These are phyloP conservation scores for Zoysia pacifica DNA, from an alignment of 176 grass and related monocot species.

Conservation along the genomic window DNA sequence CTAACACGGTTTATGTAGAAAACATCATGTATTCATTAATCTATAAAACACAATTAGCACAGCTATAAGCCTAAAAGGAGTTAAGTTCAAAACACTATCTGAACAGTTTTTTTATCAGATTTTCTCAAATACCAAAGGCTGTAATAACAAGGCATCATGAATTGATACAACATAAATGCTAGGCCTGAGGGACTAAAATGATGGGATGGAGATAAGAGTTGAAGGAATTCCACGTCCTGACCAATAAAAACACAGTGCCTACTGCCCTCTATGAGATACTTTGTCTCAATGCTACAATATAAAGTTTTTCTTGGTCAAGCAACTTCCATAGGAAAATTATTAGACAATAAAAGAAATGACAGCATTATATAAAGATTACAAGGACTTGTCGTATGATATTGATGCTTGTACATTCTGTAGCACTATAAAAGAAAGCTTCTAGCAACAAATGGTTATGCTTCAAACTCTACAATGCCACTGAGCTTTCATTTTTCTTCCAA, in stretches of 20 bases:
- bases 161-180: not conserved
- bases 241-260: not conserved
- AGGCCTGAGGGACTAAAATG: not conserved
- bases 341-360: not conserved
- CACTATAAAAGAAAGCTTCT: not conserved
- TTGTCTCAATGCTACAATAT: constrained; percentile 6
- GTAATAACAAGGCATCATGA: not conserved
- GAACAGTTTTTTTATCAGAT: not conserved
- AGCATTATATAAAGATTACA: not conserved
- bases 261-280: not conserved
- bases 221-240: not conserved
- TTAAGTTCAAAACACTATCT: not conserved
- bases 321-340: not conserved
- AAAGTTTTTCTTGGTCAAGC: constrained; percentile 2
- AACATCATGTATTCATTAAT: not conserved
- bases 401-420: too few species aligned
- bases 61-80: not conserved
- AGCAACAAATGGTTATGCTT: not conserved
- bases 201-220: not conserved
- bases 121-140: not conserved
- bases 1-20: not conserved
- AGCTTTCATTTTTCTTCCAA: too few species aligned
- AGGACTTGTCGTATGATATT: not conserved
- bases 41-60: not conserved
- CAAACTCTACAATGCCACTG: not conserved